phyloP scores from a whole-genome alignment of 2,329 filamentous ascomycete genomes.

The Talaromyces piceae region DNA sequence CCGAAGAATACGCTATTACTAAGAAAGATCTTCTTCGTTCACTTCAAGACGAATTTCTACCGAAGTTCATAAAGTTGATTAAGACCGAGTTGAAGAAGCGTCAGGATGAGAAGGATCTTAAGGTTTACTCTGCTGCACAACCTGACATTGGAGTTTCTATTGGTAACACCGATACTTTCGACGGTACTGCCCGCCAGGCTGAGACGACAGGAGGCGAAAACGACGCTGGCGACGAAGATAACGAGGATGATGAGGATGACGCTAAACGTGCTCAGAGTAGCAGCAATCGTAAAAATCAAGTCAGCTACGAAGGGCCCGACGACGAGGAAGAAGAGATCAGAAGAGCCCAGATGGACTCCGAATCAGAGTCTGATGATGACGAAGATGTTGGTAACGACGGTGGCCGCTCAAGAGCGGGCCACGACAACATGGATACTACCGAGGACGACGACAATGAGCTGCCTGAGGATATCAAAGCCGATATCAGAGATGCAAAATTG shows the following conservation, averaged over 20 bases:
- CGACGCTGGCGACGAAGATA: conserved; percentile 56
- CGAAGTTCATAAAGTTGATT: conserved; percentile 61
- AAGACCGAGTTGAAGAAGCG: conserved; percentile 76
- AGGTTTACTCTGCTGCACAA: conserved; percentile 58
- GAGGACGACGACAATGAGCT: conserved; percentile 47
- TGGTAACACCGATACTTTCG: conserved; percentile 46
- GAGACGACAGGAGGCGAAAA: conserved; percentile 52
- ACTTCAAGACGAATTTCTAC: conserved; percentile 73
- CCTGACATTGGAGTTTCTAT: conserved; percentile 65
- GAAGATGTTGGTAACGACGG: conserved; percentile 1
- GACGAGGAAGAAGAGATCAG: conserved; percentile 81
- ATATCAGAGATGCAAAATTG: conserved; percentile 37
- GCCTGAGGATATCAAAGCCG: conserved; percentile 35
- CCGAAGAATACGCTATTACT: conserved; percentile 73
- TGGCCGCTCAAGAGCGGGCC: conserved; percentile 23
- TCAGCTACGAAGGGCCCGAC: conserved; percentile 87
- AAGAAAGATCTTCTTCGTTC: conserved; percentile 68
- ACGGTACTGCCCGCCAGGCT: conserved; percentile 35
- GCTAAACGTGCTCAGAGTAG: conserved; percentile 52
- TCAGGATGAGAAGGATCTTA: conserved; percentile 49
- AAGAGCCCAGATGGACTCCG: conserved; percentile 53
- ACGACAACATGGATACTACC: conserved; percentile 14
- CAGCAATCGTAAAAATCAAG: conserved; percentile 69
- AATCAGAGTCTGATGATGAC: conserved; percentile 38
- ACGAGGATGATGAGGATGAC: conserved; percentile 71